Conservation (phyloP, 2,329 filamentous ascomycete genomes). For the Sarocladium brachiariae region DNA sequence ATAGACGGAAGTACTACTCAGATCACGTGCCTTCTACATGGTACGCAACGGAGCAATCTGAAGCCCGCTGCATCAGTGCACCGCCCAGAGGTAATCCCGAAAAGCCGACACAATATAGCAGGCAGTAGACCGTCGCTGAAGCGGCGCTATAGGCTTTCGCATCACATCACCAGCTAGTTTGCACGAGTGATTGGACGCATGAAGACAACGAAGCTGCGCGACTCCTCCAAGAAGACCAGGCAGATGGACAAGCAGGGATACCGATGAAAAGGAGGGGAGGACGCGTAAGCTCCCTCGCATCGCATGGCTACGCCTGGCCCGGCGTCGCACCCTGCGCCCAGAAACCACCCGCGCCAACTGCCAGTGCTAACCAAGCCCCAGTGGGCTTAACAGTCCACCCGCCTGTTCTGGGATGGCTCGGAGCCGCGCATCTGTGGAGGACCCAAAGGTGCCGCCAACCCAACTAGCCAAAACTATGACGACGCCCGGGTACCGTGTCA, state of each 20-base stretch:
- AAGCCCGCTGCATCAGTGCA: too few species aligned
- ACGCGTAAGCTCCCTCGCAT: conserved; percentile 8
- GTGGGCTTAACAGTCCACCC: background rate
- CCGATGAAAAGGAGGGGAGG: background rate
- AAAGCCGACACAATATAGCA: background rate
- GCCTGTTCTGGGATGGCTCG: background rate
- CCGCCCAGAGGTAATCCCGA: too few species aligned
- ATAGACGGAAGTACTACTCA: background rate
- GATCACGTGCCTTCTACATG: background rate
- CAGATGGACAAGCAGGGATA: background rate
- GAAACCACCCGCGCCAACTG: background rate
- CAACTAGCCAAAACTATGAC: conserved; percentile 7
- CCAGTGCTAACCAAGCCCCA: background rate
- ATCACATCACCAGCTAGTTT: background rate
- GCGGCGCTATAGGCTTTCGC: background rate
- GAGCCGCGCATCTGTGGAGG: conserved; percentile 4
- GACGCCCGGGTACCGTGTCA: conserved; percentile 6
- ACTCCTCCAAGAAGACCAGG: background rate
- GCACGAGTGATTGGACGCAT: background rate
- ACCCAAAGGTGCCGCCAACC: conserved; percentile 3
- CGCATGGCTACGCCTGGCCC: conserved; percentile 1
- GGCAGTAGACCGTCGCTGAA: background rate
- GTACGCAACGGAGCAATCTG: too few species aligned
- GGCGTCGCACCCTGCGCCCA: background rate
- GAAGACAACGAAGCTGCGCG: background rate